Conservation (phyloP, 805 yeast species). For the Ogataea saltuana region DNA sequence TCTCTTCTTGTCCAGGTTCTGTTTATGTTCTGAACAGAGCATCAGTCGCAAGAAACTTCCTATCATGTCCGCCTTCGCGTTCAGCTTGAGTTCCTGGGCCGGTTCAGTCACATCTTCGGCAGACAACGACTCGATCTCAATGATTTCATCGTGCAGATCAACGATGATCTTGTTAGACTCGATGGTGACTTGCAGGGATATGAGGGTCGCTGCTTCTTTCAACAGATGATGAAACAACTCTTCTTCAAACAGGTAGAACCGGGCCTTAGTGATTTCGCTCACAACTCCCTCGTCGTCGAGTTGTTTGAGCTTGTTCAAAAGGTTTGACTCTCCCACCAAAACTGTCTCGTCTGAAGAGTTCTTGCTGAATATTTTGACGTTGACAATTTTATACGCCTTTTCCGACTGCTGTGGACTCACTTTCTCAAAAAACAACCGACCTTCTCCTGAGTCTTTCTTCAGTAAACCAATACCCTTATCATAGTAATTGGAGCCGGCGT, state of each 20-base stretch:
- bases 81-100: conserved; percentile 30
- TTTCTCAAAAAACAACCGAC: conserved; percentile 44
- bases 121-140: conserved; percentile 70
- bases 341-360: conserved; percentile 40
- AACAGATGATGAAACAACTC: conserved; percentile 79
- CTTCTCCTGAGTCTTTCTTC: conserved; percentile 46
- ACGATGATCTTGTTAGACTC: conserved; percentile 65
- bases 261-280: conserved; percentile 62
- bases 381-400: conserved; percentile 48
- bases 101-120: conserved; percentile 35
- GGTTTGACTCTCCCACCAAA: conserved; percentile 58
- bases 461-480: conserved; percentile 79
- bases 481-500: conserved; percentile 76
- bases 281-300: conserved; percentile 17
- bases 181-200: conserved; percentile 67
- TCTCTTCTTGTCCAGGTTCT: conserved; percentile 43
- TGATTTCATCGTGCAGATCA: conserved; percentile 61
- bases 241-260: conserved; percentile 81
- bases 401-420: conserved; percentile 37
- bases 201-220: conserved; percentile 70
- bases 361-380: conserved; percentile 50
- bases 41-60: conserved; percentile 55
- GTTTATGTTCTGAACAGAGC: conserved; percentile 58
- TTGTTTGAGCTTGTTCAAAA: conserved; percentile 26
- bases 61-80: conserved; percentile 52